A percentile compares a stretch with the other conserved stretches of the same genome.
phyloP scores from a whole-genome alignment of 306 rosid species.

The Medicago truncatula region DNA sequence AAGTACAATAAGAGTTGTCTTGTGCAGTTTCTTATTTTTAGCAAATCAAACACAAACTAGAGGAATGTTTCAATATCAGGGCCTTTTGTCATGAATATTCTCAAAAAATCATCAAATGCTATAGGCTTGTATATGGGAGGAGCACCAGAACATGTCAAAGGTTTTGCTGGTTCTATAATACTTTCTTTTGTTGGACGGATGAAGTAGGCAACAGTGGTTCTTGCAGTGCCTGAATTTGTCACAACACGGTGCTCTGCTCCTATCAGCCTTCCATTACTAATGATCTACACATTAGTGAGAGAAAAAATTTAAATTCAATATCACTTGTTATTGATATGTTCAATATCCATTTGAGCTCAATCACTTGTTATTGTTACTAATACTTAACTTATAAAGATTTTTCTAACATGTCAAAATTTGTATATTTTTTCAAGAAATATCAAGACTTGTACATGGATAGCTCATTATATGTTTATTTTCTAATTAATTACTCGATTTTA shows the following conservation, averaged over 20 bases:
- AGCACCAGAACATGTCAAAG: slow-evolving; percentile 37
- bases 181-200: slow-evolving; percentile 56
- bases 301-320: not conserved
- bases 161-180: slow-evolving; percentile 61
- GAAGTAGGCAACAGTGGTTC: slow-evolving; percentile 62
- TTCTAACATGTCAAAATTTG: too few relatives aligned
- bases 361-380: too few relatives aligned
- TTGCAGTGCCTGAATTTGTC: slow-evolving; percentile 50
- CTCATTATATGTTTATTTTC: too few relatives aligned
- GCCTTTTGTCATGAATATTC: slow-evolving; percentile 39
- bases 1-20: too few relatives aligned
- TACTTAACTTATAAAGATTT: too few relatives aligned
- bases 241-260: slow-evolving; percentile 76
- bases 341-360: too few relatives aligned
- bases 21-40: too few relatives aligned
- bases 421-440: too few relatives aligned
- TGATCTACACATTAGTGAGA: slow-evolving; percentile 39
- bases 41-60: not conserved
- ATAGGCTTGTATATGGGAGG: slow-evolving; percentile 51
- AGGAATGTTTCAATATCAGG: slow-evolving; percentile 39
- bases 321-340: too few relatives aligned
- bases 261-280: slow-evolving; percentile 61
- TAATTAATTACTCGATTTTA: too few relatives aligned
- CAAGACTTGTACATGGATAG: too few relatives aligned
- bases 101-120: slow-evolving; percentile 51